Conservation (phyloP, 2,329 filamentous ascomycete species). For the Claviceps lovelessii region DNA sequence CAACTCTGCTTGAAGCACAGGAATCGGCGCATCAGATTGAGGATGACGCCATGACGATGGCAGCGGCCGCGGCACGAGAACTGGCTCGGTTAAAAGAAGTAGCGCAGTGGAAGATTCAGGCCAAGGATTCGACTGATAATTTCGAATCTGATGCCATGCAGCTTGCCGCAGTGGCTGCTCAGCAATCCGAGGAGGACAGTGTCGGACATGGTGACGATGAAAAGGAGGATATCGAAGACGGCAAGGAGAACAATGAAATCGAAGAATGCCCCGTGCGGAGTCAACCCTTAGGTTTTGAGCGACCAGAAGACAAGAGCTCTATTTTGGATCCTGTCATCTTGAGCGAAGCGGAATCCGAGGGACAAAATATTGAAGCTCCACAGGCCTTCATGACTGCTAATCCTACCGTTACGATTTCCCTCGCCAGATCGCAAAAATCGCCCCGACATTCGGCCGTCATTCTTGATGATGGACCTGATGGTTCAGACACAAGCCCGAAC, state of each 20-base stretch:
- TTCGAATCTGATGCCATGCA: slow-evolving; percentile 58
- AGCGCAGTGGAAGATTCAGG: slow-evolving; percentile 67
- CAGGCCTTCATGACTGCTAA: not conserved
- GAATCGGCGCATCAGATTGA: slow-evolving; percentile 55
- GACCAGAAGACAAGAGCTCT: not conserved
- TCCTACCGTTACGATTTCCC: not conserved
- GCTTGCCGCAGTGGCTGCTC: slow-evolving; percentile 34
- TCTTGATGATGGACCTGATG: not conserved
- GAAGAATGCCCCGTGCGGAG: slow-evolving; percentile 2
- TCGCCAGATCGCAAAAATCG: not conserved
- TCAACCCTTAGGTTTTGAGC: not conserved
- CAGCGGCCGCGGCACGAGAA: slow-evolving; percentile 66
- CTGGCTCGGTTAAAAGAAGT: slow-evolving; percentile 70
- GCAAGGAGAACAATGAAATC: not conserved
- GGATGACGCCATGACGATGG: slow-evolving; percentile 64
- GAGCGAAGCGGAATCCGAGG: not conserved
- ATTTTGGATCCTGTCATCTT: not conserved
- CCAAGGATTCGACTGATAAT: slow-evolving; percentile 60
- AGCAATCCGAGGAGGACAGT: slow-evolving; percentile 14
- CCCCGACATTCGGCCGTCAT: not conserved
- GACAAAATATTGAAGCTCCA: not conserved
- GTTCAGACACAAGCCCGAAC: not conserved
- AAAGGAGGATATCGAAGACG: not conserved
- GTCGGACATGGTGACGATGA: not conserved
- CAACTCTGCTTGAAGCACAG: slow-evolving; percentile 54